Percentiles rank a stretch among this genome's conserved stretches.
These are phyloP conservation scores for Diaporthe ilicicola DNA, from an alignment of 2,329 filamentous ascomycete species.

Conservation along the genomic window DNA sequence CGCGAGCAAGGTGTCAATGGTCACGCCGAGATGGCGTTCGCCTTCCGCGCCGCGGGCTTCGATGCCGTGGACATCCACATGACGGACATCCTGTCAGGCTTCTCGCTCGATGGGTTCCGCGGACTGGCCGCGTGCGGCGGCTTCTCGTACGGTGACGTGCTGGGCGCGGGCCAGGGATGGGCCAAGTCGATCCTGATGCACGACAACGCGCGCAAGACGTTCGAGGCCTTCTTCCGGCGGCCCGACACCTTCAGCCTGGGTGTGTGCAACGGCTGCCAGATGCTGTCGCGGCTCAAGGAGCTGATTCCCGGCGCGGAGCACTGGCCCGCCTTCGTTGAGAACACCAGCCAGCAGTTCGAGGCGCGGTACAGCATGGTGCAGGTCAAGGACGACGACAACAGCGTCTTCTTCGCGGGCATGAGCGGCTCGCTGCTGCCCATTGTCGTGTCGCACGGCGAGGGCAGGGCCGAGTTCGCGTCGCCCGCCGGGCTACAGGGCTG, in stretches of 20 bases:
- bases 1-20: constrained; percentile 96
- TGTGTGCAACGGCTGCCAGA: constrained; percentile 98
- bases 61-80: constrained; percentile 94
- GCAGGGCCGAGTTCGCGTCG: constrained; percentile 76
- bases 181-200: constrained; percentile 92
- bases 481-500: constrained; percentile 62
- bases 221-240: constrained; percentile 85
- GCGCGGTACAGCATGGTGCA: constrained; percentile 84
- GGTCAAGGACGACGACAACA: constrained; percentile 70
- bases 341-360: constrained; percentile 89
- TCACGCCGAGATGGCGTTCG: constrained; percentile 97
- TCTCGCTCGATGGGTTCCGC: constrained; percentile 82
- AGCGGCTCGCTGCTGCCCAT: constrained; percentile 82
- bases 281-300: constrained; percentile 83
- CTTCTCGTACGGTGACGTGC: constrained; percentile 88
- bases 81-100: constrained; percentile 86
- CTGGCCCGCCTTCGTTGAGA: constrained; percentile 90
- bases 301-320: constrained; percentile 84
- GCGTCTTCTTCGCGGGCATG: constrained; percentile 94
- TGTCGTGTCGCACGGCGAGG: constrained; percentile 90
- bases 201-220: constrained; percentile 77
- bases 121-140: constrained; percentile 95
- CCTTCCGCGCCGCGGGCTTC: constrained; percentile 91
- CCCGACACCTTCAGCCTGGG: constrained; percentile 91
- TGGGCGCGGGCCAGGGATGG: constrained; percentile 97